Base-by-base conservation (phyloP, 2,329 filamentous ascomycete species). In the Venturia carpophila region DNA sequence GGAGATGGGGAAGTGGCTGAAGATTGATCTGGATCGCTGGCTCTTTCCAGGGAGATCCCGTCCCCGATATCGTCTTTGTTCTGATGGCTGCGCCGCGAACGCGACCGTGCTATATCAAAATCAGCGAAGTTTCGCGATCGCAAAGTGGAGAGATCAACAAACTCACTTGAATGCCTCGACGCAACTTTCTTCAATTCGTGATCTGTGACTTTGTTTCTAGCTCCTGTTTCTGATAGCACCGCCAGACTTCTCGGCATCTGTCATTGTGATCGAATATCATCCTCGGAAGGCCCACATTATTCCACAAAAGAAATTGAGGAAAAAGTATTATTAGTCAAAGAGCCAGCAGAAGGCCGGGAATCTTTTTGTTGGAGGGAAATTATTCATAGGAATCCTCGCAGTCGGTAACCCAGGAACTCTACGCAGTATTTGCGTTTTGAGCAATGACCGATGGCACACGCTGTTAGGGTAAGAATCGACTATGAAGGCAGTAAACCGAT, bases 41-140 rank as follows among this genome's bases (percentile, higher is more conserved):
- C 30, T 43, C 45, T 63, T 11, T 49, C 71, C 10, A 69, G 47
- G 19, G 73, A 70, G 27, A 70, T 67, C 27, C 68, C 62, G 10
- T 65, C 63, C 30, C 73, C 69, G 15, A 69, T 63, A 47, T 75
- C 71, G 9, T 58, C 15, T 37, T 58, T n/a, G 24, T 71, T 69
- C 60, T 71, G 67, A 5, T 71, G 56, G 56, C 67, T 27, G 21
- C 21, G 62, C 37, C 65, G 66, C 63, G 72, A 63, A 56, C 67
- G 52, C 37, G 27, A 37, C n/a, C 30, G 52, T 58, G 52, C 52
- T 58, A 37, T 37, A 58, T 58, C 27, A 21, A 58, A 58, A 37
- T 58, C 15, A 58, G 52, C n/a, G 7, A 19, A 37, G 52, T 39
- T 49, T 52, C 61, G 61, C 43, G 24, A 47, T 27, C 24, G 17